Evolutionary conservation across 345 rosid species (phyloP).

Genomic region (Syzygium oleosum): DNA sequence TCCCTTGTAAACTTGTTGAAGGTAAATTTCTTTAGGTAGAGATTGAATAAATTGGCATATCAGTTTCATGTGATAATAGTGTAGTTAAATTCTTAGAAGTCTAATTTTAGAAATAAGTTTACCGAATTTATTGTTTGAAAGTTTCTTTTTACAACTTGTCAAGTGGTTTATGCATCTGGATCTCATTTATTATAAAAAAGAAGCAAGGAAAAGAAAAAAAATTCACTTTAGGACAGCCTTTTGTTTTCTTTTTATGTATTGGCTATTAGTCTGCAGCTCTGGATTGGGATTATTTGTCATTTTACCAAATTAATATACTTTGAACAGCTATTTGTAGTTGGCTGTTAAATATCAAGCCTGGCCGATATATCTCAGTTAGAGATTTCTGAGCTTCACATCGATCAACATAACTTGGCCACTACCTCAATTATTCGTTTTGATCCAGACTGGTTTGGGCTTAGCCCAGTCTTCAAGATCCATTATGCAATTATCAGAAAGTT

Average conservation of each 20-base stretch:
- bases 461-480: neutral
- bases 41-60: neutral
- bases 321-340: neutral
- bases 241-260: neutral
- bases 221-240: neutral
- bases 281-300: neutral
- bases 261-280: neutral
- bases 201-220: neutral
- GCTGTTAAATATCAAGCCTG: neutral
- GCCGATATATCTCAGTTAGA: neutral
- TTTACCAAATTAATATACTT: neutral
- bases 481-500: neutral
- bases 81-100: neutral
- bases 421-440: neutral
- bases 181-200: neutral
- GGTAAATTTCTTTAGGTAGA: constrained; percentile 25
- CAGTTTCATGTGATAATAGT: neutral
- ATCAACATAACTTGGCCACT: neutral
- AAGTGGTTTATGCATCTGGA: neutral
- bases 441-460: neutral
- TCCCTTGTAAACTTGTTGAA: constrained; percentile 57
- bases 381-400: neutral
- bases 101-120: neutral
- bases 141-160: neutral
- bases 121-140: neutral